Evolutionary conservation across 805 yeast species (phyloP), one percentile per base, ranked within the genome.

Genomic region (Schizosaccharomyces octosporus): DNA sequence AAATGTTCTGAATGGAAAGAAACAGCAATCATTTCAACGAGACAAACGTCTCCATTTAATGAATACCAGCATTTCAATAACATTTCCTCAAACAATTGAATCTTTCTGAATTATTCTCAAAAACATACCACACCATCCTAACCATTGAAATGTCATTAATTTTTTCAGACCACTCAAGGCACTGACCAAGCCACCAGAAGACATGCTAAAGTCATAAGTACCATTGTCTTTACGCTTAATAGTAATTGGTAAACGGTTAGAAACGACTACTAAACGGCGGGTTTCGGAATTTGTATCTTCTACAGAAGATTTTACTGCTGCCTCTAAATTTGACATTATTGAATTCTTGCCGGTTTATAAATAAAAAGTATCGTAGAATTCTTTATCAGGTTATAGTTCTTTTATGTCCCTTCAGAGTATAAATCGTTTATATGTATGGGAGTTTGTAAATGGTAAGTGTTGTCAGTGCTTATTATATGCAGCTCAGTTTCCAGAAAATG

Each of bases 141-240:
- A 82, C 99, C 99, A 93, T 70, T 88, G 93, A 72, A 88, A 88
- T 59, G 84, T 83, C 9, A 87, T 81, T 2, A 83, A 73, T 68
- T 85, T 85, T 71, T 87, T 87, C 61, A 93, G 74, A 0, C 97
- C 97, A 68, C 89, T 95, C 54, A 93, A 75, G 0, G 97, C 98
- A 0, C 97, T 87, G 29, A 94, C 98, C 59, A 93, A 78, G 1
- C 99, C 99, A 32, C 99, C 99, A 1, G 95, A 85, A 39, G 97
- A 88, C 97, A 93, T 87, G 59, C 82, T 73, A 71, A 90, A 93
- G 63, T 81, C 81, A 70, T 87, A 93, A 13, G 77, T 71, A 2
- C 90, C 88, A 57, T 76, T 74, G 0, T 73, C 70, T 17, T 78
- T 77, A 61, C 87, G 77, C 65, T 79, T 81, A 67, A 90, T 86